Base-by-base conservation (phyloP, 2,329 filamentous ascomycete species). In the Penicillium sp. region DNA sequence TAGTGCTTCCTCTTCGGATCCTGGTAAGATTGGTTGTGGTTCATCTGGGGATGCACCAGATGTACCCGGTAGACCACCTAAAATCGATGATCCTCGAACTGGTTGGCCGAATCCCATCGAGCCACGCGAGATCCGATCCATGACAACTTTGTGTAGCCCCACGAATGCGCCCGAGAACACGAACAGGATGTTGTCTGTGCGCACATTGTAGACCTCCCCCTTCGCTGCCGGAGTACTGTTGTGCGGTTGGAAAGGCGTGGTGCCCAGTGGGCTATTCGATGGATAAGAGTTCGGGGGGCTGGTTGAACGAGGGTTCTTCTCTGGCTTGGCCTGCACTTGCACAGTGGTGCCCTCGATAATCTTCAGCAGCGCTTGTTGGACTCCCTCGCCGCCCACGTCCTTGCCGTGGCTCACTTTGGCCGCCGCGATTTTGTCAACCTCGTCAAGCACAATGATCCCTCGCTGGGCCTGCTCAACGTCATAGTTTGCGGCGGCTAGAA, bases 101-200 rank as follows among this genome's bases (percentile, higher is more conserved):
- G 90, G 88, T 4, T 93, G 93, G 5, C 93, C 93, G 71, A 99
- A 99, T 0, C 95, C 95, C 68, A 99, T 94, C 3, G 91, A 91
- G 12, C 88, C 88, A 72, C 91, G 92, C 13, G 92, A 90, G 49
- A 98, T 89, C n/a, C 95, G 89, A 61, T 93, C 90, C 62, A 96
- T 83, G 53, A 99, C 87, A 37, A 90, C 86, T 75, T 96, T 97
- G 72, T 97, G 92, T 1, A 98, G 83, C 2, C 93, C 94, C 38
- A 96, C 91, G 74, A 99, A 99, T 19, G 95, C 95, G 19, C 95
- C 95, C 13, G 93, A 96, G 76, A 95, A 97, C 45, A 99, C 93
- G 79, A 99, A 99, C 30, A 99, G 85, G 62, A 99, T 98, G 70
- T 98, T 97, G 67, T 93, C 93, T 0, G 95, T 99, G 70, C 95